Conservation (phyloP, 139 green algal genomes). For the Chlorella sp. region DNA sequence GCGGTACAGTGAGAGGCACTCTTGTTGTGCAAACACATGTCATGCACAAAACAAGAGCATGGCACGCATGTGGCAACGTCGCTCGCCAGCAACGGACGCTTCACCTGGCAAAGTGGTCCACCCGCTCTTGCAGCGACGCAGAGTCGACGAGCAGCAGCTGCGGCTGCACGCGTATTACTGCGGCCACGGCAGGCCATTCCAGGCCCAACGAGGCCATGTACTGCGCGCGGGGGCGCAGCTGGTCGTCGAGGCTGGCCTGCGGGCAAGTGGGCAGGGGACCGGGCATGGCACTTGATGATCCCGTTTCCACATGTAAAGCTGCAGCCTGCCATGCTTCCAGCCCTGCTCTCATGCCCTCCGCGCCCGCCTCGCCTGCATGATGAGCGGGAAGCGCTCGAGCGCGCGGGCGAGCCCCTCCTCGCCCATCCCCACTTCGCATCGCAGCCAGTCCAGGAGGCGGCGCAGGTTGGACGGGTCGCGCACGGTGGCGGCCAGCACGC, state of each 20-base stretch:
- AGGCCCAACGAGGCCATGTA: too few species aligned
- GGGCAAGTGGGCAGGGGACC: neutral
- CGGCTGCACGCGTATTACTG: too few species aligned
- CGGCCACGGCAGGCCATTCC: too few species aligned
- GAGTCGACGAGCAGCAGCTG: too few species aligned
- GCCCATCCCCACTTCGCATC: slow-evolving; percentile 11
- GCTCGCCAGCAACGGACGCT: too few species aligned
- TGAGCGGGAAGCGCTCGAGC: slow-evolving; percentile 19
- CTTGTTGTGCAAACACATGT: neutral
- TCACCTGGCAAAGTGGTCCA: neutral
- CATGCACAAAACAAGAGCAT: too few species aligned
- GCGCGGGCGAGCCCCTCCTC: slow-evolving; percentile 3
- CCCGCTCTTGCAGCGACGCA: neutral
- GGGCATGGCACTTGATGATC: slow-evolving; percentile 8
- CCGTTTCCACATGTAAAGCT: neutral
- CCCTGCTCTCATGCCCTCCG: neutral
- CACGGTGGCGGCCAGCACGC: slow-evolving; percentile 25
- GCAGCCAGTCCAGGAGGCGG: slow-evolving; percentile 38
- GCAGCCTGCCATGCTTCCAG: neutral
- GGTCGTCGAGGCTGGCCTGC: neutral
- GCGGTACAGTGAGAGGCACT: neutral
- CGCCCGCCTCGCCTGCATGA: slow-evolving; percentile 24
- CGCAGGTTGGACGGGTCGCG: slow-evolving; percentile 28
- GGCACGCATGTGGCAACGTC: too few species aligned
- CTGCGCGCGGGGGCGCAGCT: too few species aligned